Conservation (phyloP, 2,329 filamentous ascomycete genomes). For the Aspergillus floridensis region DNA sequence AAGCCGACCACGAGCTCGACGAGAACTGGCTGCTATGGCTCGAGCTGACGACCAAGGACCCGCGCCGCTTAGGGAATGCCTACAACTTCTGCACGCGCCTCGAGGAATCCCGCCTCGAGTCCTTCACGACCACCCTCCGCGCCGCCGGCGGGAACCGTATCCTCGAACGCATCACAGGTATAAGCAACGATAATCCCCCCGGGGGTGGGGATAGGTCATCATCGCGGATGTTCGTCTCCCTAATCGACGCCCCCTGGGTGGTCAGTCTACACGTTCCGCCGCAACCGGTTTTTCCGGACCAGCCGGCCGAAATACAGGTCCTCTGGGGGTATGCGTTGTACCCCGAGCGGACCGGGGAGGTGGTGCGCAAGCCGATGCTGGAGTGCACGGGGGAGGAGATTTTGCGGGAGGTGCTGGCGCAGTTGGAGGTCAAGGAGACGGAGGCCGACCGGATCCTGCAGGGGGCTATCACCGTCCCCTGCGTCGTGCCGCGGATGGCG, state of each 20-base stretch:
- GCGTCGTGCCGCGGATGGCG: slow-evolving; percentile 43
- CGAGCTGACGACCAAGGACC: slow-evolving; percentile 36
- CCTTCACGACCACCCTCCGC: slow-evolving; percentile 43
- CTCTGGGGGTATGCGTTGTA: slow-evolving; percentile 45
- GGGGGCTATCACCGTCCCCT: slow-evolving; percentile 36
- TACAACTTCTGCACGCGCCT: slow-evolving; percentile 42
- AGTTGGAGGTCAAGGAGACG: slow-evolving; percentile 29
- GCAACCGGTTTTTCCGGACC: slow-evolving; percentile 44
- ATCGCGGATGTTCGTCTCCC: slow-evolving; percentile 28
- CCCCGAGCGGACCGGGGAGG: slow-evolving; percentile 36
- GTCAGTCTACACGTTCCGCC: slow-evolving; percentile 41
- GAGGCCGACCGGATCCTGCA: slow-evolving; percentile 28
- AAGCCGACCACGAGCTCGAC: slow-evolving; percentile 30
- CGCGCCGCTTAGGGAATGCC: slow-evolving; percentile 37
- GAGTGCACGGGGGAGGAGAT: slow-evolving; percentile 44
- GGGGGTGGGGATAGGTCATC: too few relatives aligned
- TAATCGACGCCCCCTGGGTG: slow-evolving; percentile 43
- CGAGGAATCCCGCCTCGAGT: slow-evolving; percentile 39
- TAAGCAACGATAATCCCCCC: too few relatives aligned
- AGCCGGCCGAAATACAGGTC: slow-evolving; percentile 33
- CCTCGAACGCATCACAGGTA: slow-evolving; percentile 26
- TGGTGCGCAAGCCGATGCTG: slow-evolving; percentile 42
- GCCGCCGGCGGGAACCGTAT: slow-evolving; percentile 23
- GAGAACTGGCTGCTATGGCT: slow-evolving; percentile 45
- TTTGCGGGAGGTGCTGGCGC: slow-evolving; percentile 38